Evolutionary conservation across 2,329 filamentous ascomycete genomes (phyloP).

Genomic region (Sphaerulina vaccinii): DNA sequence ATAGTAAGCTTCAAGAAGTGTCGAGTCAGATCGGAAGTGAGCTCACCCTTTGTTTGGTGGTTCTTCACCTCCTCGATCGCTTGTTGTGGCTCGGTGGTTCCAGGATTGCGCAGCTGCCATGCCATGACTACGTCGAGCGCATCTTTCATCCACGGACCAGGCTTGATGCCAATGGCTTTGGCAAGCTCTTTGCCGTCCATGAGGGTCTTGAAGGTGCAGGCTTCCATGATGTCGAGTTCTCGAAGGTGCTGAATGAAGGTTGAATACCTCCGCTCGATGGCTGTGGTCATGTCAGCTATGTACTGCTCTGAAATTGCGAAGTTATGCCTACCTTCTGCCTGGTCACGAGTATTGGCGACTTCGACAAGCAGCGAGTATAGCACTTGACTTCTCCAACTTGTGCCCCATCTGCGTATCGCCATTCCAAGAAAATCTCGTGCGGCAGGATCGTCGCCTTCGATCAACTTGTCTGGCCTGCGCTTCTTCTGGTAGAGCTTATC

Average conservation of each 20-base stretch:
- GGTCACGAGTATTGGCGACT: conserved; percentile 44
- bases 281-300: conserved; percentile 28
- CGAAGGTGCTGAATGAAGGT: conserved; percentile 54
- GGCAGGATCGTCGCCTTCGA: conserved; percentile 43
- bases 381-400: conserved; percentile 69
- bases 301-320: conserved; percentile 2
- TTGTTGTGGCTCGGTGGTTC: conserved; percentile 54
- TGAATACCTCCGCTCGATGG: conserved; percentile 53
- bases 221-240: conserved; percentile 52
- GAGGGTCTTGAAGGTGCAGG: conserved; percentile 49
- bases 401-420: conserved; percentile 71
- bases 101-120: conserved; percentile 85
- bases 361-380: conserved; percentile 68
- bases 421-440: conserved; percentile 67
- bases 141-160: conserved; percentile 79
- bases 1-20: conserved; percentile 62
- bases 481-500: conserved; percentile 49
- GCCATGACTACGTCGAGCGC: conserved; percentile 77
- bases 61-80: conserved; percentile 48
- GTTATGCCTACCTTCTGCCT: conserved; percentile 44
- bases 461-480: conserved; percentile 46
- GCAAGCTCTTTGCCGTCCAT: conserved; percentile 74
- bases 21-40: conserved; percentile 49
- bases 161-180: conserved; percentile 63
- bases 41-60: conserved; percentile 47